phyloP scores from a whole-genome alignment of 176 grass and related monocot genomes.

The Musa schizocarpa region DNA sequence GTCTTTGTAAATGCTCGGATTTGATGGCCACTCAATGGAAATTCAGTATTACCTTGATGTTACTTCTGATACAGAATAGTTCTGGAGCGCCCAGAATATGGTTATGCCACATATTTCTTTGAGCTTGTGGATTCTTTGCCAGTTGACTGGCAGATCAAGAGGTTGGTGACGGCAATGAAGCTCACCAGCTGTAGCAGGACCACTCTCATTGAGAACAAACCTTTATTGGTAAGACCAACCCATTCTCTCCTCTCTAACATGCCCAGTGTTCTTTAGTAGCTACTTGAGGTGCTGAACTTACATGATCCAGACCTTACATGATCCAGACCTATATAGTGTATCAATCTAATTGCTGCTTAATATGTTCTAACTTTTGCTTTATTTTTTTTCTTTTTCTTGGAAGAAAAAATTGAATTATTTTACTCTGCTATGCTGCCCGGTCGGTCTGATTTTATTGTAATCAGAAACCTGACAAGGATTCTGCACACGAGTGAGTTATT shows the following conservation, averaged over 20 bases:
- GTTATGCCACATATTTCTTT: constrained; percentile 95
- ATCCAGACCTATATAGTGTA: no score
- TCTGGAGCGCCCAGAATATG: constrained; percentile 91
- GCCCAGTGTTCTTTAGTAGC: background rate
- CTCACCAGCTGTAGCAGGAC: constrained; percentile 64
- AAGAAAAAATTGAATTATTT: background rate
- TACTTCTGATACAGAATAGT: constrained; percentile 55
- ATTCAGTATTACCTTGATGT: background rate
- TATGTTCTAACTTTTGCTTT: background rate
- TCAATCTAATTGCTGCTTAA: background rate
- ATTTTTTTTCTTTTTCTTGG: background rate
- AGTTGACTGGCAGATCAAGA: constrained; percentile 70
- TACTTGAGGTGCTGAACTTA: background rate
- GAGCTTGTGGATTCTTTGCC: constrained; percentile 57
- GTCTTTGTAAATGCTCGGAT: background rate
- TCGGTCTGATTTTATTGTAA: no score
- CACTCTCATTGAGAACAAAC: constrained; percentile 74
- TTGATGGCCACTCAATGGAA: constrained; percentile 8
- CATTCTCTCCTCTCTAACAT: constrained; percentile 1
- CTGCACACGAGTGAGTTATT: background rate
- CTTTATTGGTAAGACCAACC: constrained; percentile 44
- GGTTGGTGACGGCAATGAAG: constrained; percentile 78
- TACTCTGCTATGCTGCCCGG: no score
- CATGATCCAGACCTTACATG: background rate
- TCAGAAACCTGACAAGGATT: background rate